Base-by-base conservation (phyloP, 140 eudicot genomes). In the Stevia rebaudiana region DNA sequence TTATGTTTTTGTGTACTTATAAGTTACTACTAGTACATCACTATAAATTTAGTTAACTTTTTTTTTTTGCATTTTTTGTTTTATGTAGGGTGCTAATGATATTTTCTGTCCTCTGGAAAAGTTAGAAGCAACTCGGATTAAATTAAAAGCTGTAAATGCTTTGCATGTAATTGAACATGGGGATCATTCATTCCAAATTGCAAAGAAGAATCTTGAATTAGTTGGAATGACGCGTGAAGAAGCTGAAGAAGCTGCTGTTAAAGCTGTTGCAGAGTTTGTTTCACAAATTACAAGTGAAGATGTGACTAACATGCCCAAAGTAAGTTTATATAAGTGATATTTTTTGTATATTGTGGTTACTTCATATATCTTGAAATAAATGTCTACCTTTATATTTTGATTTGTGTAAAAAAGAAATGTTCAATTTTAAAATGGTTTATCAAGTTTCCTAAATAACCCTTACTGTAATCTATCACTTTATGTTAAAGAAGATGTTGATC, bases 171-270 rank as follows among this genome's bases (percentile, higher is more conserved):
- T 86, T 55, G 90, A 90, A 75, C 81, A 87, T 48, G 97, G 88
- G 43, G 97, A 90, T 37, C 97, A 90, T 72, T 90, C 97, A 1
- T 90, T 90, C 73, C 85, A 90, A 78, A 76, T 90, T 75, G 81
- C 78, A 7, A 82, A 86, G 79, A 90, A 86, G 75, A 82, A 90
- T 74, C 80, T 84, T 39, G 81, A 76, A 12, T 55, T 44, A 16
- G 51, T 55, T 3, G 90, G 82, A 55, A 61, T 80, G 67, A 86
- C 80, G 69, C 88, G 56, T 75, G 82, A 82, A 68, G 73, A 76
- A 77, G 86, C 87, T 16, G 97, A 90, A 65, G 73, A 63, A 24
- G 37, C 33, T 23, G 95, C 94, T 54, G 86, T 64, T 44, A 68
- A 78, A 69, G 89, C 95, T 51, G 69, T 90, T 43, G 82, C 95